Base-by-base conservation (phyloP, 176 grass and related monocot genomes). In the Calamus simplicifolius region DNA sequence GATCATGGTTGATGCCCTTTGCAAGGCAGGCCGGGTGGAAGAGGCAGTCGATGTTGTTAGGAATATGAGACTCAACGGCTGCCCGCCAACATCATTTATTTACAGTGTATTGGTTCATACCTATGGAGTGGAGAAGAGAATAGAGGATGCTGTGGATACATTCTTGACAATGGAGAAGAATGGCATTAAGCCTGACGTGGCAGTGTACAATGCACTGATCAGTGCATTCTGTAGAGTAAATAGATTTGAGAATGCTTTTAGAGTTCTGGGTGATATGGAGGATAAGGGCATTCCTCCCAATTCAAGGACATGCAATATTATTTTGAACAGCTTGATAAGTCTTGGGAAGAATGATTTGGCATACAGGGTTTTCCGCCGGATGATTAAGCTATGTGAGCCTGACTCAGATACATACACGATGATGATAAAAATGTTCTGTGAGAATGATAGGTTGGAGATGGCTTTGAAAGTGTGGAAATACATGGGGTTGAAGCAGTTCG, bases 361-460 rank as follows among this genome's bases (percentile, higher is more conserved):
- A 51, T 90, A 96, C 63, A 88, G 21, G 49, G 75, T 88, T 28
- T 96, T 96, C 51, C 87, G 83, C 25, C 74, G 56, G 29, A 90
- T 96, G 87, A 80, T 96, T 59, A 96, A 88, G 62, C 59, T 64
- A 4, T 96, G 83, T 55, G 77, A 96, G 54, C 92, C 92, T 30
- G 87, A 96, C 50, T 84, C 75, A 26, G 92, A 96, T 71, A 96
- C 92, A 4, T 96, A 90, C 29, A 96, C 92, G 15, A 82, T 96
- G 77, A 90, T 96, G 75, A 87, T 90, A 57, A 96, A 90, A 68
- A 96, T 96, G 92, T 90, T 96, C 50, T 96, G 77, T 73, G 83
- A 90, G 30, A 90, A 70, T 61, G 81, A 88, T 64, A 85, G 49
- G 50, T 18, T 82, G 17, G 81, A 88, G 53, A 88, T 83, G 79